Conservation (phyloP, 192 early-diverging fungal species). For the Glomus cerebriforme region DNA sequence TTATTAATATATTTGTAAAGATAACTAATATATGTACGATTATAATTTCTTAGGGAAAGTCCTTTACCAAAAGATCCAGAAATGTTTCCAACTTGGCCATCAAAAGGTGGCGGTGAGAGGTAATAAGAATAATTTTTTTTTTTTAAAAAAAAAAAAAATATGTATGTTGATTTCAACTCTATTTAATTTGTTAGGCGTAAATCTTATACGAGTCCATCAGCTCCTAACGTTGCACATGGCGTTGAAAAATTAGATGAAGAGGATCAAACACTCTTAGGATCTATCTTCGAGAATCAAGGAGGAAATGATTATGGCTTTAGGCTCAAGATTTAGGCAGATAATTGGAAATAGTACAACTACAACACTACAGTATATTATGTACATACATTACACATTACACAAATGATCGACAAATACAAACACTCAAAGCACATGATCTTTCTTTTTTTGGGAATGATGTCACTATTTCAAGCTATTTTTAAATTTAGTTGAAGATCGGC, state of each 20-base stretch:
- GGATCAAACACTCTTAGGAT: conserved; percentile 39
- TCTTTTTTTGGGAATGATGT: no score
- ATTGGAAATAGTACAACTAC: no score
- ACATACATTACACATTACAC: no score
- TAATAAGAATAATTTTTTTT: conserved; percentile 29
- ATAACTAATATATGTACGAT: not conserved
- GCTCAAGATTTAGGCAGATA: conserved; percentile 44
- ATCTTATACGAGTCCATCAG: conserved; percentile 52
- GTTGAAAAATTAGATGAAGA: conserved; percentile 50
- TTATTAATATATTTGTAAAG: no score
- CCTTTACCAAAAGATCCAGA: conserved; percentile 90
- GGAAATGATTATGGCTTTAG: conserved; percentile 53
- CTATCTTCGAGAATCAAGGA: conserved; percentile 56
- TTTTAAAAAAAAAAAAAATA: conserved; percentile 26
- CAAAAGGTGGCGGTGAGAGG: conserved; percentile 63
- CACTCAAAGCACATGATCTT: no score
- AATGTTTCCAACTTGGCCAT: conserved; percentile 94
- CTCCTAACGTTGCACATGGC: conserved; percentile 61
- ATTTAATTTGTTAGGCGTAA: conserved; percentile 31
- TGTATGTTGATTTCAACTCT: not conserved
- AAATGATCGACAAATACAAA: no score
- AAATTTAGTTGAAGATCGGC: no score
- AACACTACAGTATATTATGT: no score
- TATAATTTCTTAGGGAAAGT: conserved; percentile 53
- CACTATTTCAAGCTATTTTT: no score